These are phyloP conservation scores for Gossypium bickii DNA, from an alignment of 345 rosid genomes.

Conservation along the genomic window DNA sequence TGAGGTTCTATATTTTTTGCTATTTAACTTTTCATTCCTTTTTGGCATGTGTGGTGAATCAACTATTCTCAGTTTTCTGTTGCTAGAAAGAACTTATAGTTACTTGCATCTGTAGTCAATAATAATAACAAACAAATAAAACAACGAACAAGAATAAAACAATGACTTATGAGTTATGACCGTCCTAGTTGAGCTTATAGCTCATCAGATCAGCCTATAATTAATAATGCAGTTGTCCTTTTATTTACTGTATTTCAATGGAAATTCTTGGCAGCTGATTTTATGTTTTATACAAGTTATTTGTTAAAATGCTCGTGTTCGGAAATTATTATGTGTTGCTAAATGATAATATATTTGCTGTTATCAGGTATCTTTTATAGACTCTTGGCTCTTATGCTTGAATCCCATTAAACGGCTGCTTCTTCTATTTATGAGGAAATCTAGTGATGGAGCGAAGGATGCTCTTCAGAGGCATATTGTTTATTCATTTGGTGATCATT, in stretches of 20 bases:
- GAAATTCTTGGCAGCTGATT: neutral
- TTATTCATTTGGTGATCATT: slow-evolving; percentile 90
- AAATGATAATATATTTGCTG: neutral
- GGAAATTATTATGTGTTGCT: neutral
- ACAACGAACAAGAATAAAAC: neutral
- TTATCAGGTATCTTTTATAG: slow-evolving; percentile 76
- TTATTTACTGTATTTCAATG: neutral
- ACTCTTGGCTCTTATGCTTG: slow-evolving; percentile 66
- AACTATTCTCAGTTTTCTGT: neutral
- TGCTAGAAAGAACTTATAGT: neutral
- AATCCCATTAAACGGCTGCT: slow-evolving; percentile 59
- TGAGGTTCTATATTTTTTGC: slow-evolving; percentile 51
- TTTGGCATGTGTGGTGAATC: neutral
- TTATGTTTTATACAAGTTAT: neutral
- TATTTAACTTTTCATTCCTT: neutral
- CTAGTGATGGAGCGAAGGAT: slow-evolving; percentile 33
- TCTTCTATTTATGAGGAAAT: slow-evolving; percentile 61
- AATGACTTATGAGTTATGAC: neutral
- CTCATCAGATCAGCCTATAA: neutral
- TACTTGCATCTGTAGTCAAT: neutral
- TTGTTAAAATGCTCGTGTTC: neutral
- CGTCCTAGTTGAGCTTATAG: slow-evolving; percentile 1
- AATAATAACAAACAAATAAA: neutral
- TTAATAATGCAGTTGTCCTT: neutral
- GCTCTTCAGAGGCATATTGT: slow-evolving; percentile 55